Base-by-base conservation (phyloP, 1,139 yeast species). In the Pneumocystis canis region DNA sequence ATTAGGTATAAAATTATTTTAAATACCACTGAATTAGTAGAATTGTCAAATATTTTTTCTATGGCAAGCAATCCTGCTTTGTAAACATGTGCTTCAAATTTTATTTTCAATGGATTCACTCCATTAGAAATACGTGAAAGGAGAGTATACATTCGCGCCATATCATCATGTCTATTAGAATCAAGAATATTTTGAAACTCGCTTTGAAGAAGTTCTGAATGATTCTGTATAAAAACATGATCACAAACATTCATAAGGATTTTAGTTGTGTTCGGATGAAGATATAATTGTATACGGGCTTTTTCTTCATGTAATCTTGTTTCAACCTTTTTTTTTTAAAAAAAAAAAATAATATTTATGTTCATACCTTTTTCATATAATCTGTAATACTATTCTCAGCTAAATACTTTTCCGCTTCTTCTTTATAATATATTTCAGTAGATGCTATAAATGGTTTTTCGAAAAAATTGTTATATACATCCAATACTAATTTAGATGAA, bases 201-300 rank as follows among this genome's bases (percentile, higher is more conserved):
- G 65, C 81, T 81, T 69, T 89, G 88, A 78, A 92, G 82, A 62
- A 80, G 82, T 60, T 79, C 82, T 9, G 94, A 85, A 72, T 90
- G 97, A 63, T 84, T 82, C 65, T 84, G 82, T 69, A 92, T 87
- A 67, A 92, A 80, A 2, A 85, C 89, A 41, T 79, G 77, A 73
- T 90, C 88, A 71, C 92, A 80, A 16, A 86, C 82, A 63, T 84
- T 89, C 70, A 88, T 82, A 65, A 92, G 79, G 60, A 84, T 83
- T 68, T 84, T 82, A 71, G 87, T 87, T 20, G 96, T 87, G 71
- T 87, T 90, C 63, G 89, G 95, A 73, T 90, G 96, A 73, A 89
- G 79, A 71, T 87, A 87, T 72, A 85, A 80, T 66, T 84, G 85
- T 66, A 92, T 84, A 61, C 95, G 80, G 61, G 84, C 81, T 65